Base-by-base conservation (phyloP, 495 filamentous ascomycete species). In the Bombardia bombarda region DNA sequence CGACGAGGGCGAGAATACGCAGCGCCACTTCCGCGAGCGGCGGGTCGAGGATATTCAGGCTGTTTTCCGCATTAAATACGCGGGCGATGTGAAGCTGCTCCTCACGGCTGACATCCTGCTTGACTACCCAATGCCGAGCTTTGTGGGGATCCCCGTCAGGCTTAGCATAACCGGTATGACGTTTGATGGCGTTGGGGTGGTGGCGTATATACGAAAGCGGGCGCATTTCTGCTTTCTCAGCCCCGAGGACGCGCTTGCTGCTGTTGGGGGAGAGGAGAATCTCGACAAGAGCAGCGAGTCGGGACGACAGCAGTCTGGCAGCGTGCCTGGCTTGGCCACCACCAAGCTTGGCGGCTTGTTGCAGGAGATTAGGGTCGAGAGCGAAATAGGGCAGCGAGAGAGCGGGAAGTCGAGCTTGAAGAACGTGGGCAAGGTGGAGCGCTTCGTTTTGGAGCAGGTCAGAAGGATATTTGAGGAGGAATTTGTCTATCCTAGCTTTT, bases 361-460 rank as follows among this genome's bases (percentile, higher is more conserved):
- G 39, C 83, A 89, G 65, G 87, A 97, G 62, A 94, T 97, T 47
- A 78, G 83, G 43, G 92, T 98, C 2, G 92, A 98, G 56, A 97
- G 89, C 57, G 93, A 96, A 67, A 98, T 98, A 57, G 92, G 92
- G 2, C 77, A 90, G 56, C 80, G 86, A 51, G 88, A 88, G 55
- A 82, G 85, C 44, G 87, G 87, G 23, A 94, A 90, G 65, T 89
- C 94, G 63, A 88, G 89, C 24, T 65, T 98, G 21, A 97, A 95
- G 70, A 98, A 98, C 63, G 89, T 98, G 28, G 90, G 93, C 14
- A 98, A 98, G 68, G 92, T 98, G 28, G 92, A 98, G 68, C 82
- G 87, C 47, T 98, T 98, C 58, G 87, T 98, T 35, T 74, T 98
- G 18, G 90, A 95, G 58, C 93, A 97, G 60, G 92, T 98, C 25